These are phyloP conservation scores for Thielaviopsis punctulata DNA, from an alignment of 2,329 filamentous ascomycete species.

Conservation along the genomic window DNA sequence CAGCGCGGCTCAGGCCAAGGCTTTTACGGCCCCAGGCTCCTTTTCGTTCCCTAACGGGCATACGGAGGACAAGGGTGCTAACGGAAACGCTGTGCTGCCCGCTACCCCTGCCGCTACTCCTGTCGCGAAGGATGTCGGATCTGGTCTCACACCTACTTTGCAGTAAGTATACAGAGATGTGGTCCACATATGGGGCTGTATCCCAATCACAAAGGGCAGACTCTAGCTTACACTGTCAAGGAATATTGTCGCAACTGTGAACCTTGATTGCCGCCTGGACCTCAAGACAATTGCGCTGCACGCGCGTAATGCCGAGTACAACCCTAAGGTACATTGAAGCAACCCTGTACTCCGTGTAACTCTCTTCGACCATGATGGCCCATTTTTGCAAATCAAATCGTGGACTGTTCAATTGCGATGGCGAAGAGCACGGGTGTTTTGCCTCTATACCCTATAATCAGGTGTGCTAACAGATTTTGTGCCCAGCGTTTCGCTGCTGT, in stretches of 20 bases:
- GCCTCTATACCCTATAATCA: conserved; percentile 6
- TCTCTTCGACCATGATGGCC: neutral
- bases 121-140: conserved; percentile 63
- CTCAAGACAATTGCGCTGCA: conserved; percentile 98
- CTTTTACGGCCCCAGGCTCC: conserved; percentile 82
- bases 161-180: conserved; percentile 62
- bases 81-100: conserved; percentile 69
- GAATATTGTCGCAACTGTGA: conserved; percentile 98
- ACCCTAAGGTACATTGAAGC: conserved; percentile 61
- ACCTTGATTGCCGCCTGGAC: conserved; percentile 90
- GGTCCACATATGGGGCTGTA: conserved; percentile 17
- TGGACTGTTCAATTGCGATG: neutral
- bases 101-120: conserved; percentile 84
- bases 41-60: conserved; percentile 79
- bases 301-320: conserved; percentile 96
- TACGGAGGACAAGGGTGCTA: conserved; percentile 42
- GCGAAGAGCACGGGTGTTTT: too few species aligned
- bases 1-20: conserved; percentile 84
- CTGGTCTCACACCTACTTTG: conserved; percentile 76
- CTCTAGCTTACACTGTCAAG: conserved; percentile 38
- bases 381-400: neutral
- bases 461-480: conserved; percentile 19
- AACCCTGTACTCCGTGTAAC: neutral
- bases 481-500: conserved; percentile 88
- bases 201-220: conserved; percentile 21